Conservation (phyloP, 2,329 filamentous ascomycete genomes). For the Calonectria naviculata region DNA sequence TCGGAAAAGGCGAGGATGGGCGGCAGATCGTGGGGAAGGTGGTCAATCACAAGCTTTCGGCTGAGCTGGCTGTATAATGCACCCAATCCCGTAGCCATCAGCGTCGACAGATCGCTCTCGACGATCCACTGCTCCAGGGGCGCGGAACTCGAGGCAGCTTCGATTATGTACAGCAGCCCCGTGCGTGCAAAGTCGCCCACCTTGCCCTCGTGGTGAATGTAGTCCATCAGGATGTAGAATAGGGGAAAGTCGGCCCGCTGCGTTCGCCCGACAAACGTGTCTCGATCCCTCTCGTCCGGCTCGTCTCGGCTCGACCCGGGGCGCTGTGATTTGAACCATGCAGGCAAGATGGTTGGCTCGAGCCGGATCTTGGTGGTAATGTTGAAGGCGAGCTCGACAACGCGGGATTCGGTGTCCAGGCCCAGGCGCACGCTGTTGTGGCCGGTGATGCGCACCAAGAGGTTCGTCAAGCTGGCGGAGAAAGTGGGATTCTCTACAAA, state of each 20-base stretch:
- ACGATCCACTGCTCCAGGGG: slow-evolving; percentile 95
- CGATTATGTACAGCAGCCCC: slow-evolving; percentile 93
- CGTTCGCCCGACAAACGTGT: slow-evolving; percentile 84
- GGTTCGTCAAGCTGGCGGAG: slow-evolving; percentile 86
- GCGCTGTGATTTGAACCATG: slow-evolving; percentile 84
- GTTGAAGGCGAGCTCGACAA: slow-evolving; percentile 94
- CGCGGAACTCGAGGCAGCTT: slow-evolving; percentile 86
- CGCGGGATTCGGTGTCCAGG: slow-evolving; percentile 84
- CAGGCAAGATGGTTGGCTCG: slow-evolving; percentile 85
- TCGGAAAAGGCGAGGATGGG: slow-evolving; percentile 91
- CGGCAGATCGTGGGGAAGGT: slow-evolving; percentile 79
- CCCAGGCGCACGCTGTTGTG: slow-evolving; percentile 79
- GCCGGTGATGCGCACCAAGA: slow-evolving; percentile 83
- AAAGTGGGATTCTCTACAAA: slow-evolving; percentile 90
- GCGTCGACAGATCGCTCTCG: slow-evolving; percentile 92
- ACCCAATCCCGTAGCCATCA: slow-evolving; percentile 96
- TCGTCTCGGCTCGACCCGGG: slow-evolving; percentile 46
- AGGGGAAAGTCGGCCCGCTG: slow-evolving; percentile 94
- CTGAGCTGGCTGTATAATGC: slow-evolving; percentile 76
- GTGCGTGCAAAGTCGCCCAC: slow-evolving; percentile 97
- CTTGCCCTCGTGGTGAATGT: slow-evolving; percentile 94
- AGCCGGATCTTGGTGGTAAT: slow-evolving; percentile 96
- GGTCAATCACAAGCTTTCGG: slow-evolving; percentile 84
- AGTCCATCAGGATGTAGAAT: slow-evolving; percentile 95
- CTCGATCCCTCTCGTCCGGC: slow-evolving; percentile 69